Percentiles rank a stretch among this genome's conserved stretches.
phyloP scores from a whole-genome alignment of 2,329 filamentous ascomycete genomes.

The Nemania sp. region DNA sequence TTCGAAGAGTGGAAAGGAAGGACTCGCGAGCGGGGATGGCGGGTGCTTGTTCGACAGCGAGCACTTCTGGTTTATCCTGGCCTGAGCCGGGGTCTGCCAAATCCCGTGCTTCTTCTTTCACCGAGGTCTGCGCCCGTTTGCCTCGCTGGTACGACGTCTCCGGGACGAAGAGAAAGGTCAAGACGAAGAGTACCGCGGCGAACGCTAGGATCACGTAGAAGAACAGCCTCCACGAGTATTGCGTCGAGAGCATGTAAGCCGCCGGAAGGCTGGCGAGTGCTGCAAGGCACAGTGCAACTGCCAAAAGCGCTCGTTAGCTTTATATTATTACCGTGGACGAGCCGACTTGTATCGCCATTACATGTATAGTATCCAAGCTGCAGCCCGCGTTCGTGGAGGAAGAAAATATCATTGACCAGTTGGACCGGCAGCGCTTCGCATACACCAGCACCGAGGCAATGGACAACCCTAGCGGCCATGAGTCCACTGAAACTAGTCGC shows the following conservation, averaged over 20 bases:
- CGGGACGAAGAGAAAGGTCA: constrained; percentile 56
- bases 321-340: too few species aligned
- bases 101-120: constrained; percentile 3
- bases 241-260: constrained; percentile 62
- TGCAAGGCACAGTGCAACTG: constrained; percentile 58
- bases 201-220: constrained; percentile 65
- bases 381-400: constrained; percentile 52
- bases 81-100: background rate
- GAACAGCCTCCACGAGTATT: constrained; percentile 62
- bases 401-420: constrained; percentile 51
- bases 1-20: constrained; percentile 45
- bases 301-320: constrained; percentile 4
- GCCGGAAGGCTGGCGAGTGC: constrained; percentile 60
- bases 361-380: constrained; percentile 63
- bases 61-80: constrained; percentile 34
- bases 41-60: constrained; percentile 24
- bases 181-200: constrained; percentile 45
- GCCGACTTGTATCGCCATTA: constrained; percentile 23
- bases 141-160: constrained; percentile 51
- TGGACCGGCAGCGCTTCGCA: constrained; percentile 52
- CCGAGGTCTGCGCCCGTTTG: constrained; percentile 11
- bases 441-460: constrained; percentile 47
- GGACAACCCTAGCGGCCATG: constrained; percentile 46
- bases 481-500: constrained; percentile 42
- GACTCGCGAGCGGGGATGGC: constrained; percentile 41